Conservation (phyloP, 345 rosid species). For the Euclidium syriacum region DNA sequence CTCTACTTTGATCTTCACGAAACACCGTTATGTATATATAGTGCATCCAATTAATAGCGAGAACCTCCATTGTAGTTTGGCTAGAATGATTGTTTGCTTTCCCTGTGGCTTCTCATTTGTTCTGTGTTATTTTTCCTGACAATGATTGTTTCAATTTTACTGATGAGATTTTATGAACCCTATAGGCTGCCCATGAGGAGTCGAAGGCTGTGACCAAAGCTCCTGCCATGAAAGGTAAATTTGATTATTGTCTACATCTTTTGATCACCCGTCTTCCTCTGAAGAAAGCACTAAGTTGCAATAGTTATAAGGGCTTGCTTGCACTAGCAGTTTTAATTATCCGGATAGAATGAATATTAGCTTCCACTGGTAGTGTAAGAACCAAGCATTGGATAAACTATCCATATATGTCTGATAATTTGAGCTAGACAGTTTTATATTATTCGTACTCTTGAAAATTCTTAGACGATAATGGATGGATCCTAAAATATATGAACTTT, state of each 20-base stretch:
- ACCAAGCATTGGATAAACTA: background rate
- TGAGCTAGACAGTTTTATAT: background rate
- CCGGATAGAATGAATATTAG: constrained; percentile 1
- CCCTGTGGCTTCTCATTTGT: constrained; percentile 1
- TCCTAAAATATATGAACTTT: background rate
- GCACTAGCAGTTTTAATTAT: background rate
- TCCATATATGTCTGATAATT: background rate
- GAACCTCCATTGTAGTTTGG: background rate
- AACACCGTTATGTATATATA: background rate
- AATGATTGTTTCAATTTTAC: background rate
- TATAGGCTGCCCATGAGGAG: constrained; percentile 90
- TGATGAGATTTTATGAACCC: background rate
- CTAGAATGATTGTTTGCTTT: background rate
- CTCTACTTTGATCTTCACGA: background rate
- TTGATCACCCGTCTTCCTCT: background rate
- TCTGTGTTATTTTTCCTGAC: background rate
- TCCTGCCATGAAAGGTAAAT: constrained; percentile 82
- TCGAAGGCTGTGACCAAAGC: constrained; percentile 92
- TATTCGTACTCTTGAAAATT: background rate
- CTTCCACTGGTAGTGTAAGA: background rate
- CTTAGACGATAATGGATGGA: background rate
- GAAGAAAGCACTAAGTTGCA: background rate
- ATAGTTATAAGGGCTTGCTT: background rate
- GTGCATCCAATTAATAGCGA: background rate
- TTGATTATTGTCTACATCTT: background rate